These are phyloP conservation scores for Aspergillus sp. DNA, from an alignment of 2,329 filamentous ascomycete species.

Conservation along the genomic window DNA sequence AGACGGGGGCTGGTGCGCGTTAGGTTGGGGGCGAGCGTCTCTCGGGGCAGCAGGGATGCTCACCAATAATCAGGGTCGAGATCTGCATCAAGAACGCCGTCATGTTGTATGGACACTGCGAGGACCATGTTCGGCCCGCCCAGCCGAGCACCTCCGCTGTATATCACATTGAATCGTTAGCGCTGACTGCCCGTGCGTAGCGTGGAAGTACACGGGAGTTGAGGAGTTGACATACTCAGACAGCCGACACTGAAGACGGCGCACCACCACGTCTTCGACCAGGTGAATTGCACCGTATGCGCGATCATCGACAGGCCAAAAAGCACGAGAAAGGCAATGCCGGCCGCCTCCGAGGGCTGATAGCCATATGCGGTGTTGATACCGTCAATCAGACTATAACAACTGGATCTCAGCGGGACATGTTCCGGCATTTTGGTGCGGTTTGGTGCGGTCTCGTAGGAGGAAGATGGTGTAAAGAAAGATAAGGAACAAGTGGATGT, in stretches of 20 bases:
- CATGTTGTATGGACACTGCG: slow-evolving; percentile 49
- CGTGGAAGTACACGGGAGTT: neutral
- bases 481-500: no score
- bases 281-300: slow-evolving; percentile 34
- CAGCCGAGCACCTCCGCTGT: slow-evolving; percentile 48
- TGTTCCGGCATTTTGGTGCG: slow-evolving; percentile 6
- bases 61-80: slow-evolving; percentile 41
- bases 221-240: slow-evolving; percentile 25
- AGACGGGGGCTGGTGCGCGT: slow-evolving; percentile 43
- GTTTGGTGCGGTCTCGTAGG: neutral
- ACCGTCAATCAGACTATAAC: slow-evolving; percentile 26
- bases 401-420: slow-evolving; percentile 18
- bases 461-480: no score
- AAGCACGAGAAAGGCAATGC: slow-evolving; percentile 33
- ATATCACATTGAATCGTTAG: slow-evolving; percentile 1
- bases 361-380: slow-evolving; percentile 33
- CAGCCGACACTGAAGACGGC: slow-evolving; percentile 37
- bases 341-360: slow-evolving; percentile 31
- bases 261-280: slow-evolving; percentile 41
- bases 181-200: neutral
- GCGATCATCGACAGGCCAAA: slow-evolving; percentile 36
- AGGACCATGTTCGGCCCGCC: slow-evolving; percentile 50
- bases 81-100: slow-evolving; percentile 54
- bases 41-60: slow-evolving; percentile 1
- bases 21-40: neutral